Evolutionary conservation across 1,284 basidiomycete species (phyloP).

Genomic region (Leccinum pachyderme): DNA sequence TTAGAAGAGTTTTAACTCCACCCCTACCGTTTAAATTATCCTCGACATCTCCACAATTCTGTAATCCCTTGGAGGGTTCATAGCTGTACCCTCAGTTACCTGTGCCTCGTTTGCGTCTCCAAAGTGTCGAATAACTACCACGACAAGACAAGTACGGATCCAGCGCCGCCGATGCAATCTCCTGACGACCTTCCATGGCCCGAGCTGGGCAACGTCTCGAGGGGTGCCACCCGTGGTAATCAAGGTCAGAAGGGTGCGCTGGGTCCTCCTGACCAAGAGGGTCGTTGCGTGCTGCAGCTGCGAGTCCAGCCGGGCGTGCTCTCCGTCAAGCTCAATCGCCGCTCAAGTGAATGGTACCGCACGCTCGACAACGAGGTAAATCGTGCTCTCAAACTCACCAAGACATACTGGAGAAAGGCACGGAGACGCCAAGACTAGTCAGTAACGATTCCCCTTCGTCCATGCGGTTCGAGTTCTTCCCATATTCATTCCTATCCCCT

Average conservation of each 20-base stretch:
- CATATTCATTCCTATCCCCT: neutral
- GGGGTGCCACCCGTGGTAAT: constrained; percentile 78
- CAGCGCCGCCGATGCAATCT: constrained; percentile 50
- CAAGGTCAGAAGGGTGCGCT: constrained; percentile 78
- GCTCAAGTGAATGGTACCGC: constrained; percentile 77
- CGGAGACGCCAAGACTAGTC: constrained; percentile 72
- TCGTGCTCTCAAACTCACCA: constrained; percentile 73
- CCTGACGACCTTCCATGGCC: constrained; percentile 80
- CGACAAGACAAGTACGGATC: constrained; percentile 15
- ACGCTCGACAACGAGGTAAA: constrained; percentile 72
- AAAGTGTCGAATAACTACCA: constrained; percentile 6
- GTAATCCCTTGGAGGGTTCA: constrained; percentile 14
- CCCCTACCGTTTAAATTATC: constrained; percentile 28
- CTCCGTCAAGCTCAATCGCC: constrained; percentile 65
- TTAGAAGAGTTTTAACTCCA: constrained; percentile 39
- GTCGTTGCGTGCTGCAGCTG: constrained; percentile 67
- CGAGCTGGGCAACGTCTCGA: constrained; percentile 76
- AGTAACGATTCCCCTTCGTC: constrained; percentile 14
- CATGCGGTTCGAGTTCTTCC: neutral
- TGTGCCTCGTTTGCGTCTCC: neutral
- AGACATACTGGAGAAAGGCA: constrained; percentile 77
- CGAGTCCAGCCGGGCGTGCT: constrained; percentile 78
- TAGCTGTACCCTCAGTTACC: constrained; percentile 15
- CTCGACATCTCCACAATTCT: constrained; percentile 22
- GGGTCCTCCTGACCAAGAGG: constrained; percentile 64